These are phyloP conservation scores for Mycena albidolilacea DNA, from an alignment of 768 basidiomycete species.

Conservation along the genomic window DNA sequence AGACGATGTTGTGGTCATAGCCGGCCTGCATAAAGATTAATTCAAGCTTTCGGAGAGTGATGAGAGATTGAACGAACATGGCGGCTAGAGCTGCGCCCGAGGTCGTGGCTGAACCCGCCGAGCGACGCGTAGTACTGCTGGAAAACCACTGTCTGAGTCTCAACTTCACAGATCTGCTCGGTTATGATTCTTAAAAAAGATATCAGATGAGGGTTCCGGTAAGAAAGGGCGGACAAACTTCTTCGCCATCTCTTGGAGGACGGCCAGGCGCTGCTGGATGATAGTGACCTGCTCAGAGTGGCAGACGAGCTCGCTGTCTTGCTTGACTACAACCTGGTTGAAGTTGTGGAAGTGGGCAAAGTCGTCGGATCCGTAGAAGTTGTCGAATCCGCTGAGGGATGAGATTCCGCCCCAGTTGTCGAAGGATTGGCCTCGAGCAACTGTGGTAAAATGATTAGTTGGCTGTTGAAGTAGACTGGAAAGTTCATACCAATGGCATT, in stretches of 20 bases:
- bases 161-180: conserved; percentile 66
- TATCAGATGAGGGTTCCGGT: neutral
- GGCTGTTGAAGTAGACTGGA: neutral
- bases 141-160: conserved; percentile 55
- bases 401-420: conserved; percentile 53
- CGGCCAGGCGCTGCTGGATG: conserved; percentile 62
- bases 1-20: conserved; percentile 51
- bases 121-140: conserved; percentile 45
- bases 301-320: conserved; percentile 52
- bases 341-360: conserved; percentile 49
- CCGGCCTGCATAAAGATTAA: conserved; percentile 41
- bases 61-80: conserved; percentile 18
- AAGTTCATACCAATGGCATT: conserved; percentile 14
- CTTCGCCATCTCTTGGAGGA: conserved; percentile 65
- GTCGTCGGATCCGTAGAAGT: conserved; percentile 57
- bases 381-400: conserved; percentile 52
- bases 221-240: conserved; percentile 44
- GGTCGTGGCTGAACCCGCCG: conserved; percentile 44
- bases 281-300: conserved; percentile 53
- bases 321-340: conserved; percentile 47
- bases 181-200: conserved; percentile 56
- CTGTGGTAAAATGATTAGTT: conserved; percentile 14
- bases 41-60: neutral
- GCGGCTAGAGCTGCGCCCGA: conserved; percentile 48
- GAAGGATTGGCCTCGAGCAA: conserved; percentile 45